Base-by-base conservation (phyloP, 208 protist species). In the Leishmania guyanensis region DNA sequence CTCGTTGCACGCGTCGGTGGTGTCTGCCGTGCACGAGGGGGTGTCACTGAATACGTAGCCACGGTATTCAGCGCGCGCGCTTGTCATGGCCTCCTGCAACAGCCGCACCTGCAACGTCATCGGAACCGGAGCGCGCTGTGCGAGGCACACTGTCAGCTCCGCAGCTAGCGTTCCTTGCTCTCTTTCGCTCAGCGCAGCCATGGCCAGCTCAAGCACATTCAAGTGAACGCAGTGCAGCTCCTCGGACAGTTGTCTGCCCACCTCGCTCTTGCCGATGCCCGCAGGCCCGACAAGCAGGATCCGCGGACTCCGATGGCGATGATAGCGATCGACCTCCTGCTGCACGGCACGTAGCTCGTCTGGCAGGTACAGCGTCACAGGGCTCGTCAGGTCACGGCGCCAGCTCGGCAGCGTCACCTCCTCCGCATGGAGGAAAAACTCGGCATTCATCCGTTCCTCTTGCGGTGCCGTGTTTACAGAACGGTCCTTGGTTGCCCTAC, bases 41-140 rank as follows among this genome's bases (percentile, higher is more conserved):
- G 87, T 86, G 72, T 98, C 93, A 74, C 92, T 95, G 53, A 97
- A 89, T 39, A 98, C 92, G 85, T 93, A 98, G 74, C 95, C 95
- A 58, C 88, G 86, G 82, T 94, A 91, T 36, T 81, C 50, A 39
- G 72, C 84, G 10, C 86, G 80, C 29, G 86, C 72, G 6, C 56
- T 74, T 53, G 69, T 36, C 58, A 96, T 72, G 73, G 86, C 89
- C 39, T 82, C 76, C 6, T 80, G 85, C 43, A 98, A 60, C 33
- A 98, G 83, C 17, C 73, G 76, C 8, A 86, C 86, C 78, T 95
- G 89, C 58, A 91, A 14, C n/a, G 72, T 68, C n/a, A 95, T 77
- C 5, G 91, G 80, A 29, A 98, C 86, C 0, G 86, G 36, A 9
- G 58, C 50, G 48, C 86, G 74, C 22, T 79, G 54, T 50, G 83